Conservation (phyloP, 2,329 filamentous ascomycete genomes). For the Fusarium buharicum region DNA sequence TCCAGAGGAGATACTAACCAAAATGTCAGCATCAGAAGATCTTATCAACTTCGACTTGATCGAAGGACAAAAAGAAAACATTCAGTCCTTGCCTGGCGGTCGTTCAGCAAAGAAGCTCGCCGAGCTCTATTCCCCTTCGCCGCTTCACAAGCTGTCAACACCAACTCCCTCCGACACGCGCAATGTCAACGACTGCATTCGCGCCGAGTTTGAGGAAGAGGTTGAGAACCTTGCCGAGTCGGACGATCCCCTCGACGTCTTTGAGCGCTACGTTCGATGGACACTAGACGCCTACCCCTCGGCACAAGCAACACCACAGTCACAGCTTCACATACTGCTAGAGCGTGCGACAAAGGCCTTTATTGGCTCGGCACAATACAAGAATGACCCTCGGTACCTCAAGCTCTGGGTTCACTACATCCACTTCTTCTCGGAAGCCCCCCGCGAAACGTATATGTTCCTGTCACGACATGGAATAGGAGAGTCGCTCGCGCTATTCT, state of each 20-base stretch:
- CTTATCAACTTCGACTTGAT: slow-evolving; percentile 87
- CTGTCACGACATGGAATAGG: slow-evolving; percentile 89
- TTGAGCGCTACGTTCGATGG: slow-evolving; percentile 97
- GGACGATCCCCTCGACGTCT: slow-evolving; percentile 94
- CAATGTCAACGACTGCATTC: slow-evolving; percentile 80
- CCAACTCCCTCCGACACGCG: slow-evolving; percentile 77
- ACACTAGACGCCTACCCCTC: slow-evolving; percentile 94
- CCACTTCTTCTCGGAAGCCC: slow-evolving; percentile 89
- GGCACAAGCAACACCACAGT: slow-evolving; percentile 88
- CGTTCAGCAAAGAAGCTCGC: slow-evolving; percentile 90
- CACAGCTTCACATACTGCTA: slow-evolving; percentile 87
- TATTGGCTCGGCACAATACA: slow-evolving; percentile 85
- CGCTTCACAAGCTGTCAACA: slow-evolving; percentile 66
- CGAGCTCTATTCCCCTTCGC: slow-evolving; percentile 78
- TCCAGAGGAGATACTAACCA: slow-evolving; percentile 39
- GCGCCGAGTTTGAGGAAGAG: slow-evolving; percentile 88
- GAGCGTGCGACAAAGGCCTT: slow-evolving; percentile 95
- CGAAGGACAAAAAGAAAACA: slow-evolving; percentile 97
- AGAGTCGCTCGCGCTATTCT: slow-evolving; percentile 87
- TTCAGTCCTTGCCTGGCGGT: slow-evolving; percentile 87
- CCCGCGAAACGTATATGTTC: slow-evolving; percentile 91
- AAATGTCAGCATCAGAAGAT: slow-evolving; percentile 63
- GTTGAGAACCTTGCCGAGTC: slow-evolving; percentile 81
- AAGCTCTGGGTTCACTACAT: slow-evolving; percentile 97
- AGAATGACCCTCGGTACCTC: slow-evolving; percentile 92